These are phyloP conservation scores for Backusella australiensis DNA, from an alignment of 192 early-diverging fungal species.

Conservation along the genomic window DNA sequence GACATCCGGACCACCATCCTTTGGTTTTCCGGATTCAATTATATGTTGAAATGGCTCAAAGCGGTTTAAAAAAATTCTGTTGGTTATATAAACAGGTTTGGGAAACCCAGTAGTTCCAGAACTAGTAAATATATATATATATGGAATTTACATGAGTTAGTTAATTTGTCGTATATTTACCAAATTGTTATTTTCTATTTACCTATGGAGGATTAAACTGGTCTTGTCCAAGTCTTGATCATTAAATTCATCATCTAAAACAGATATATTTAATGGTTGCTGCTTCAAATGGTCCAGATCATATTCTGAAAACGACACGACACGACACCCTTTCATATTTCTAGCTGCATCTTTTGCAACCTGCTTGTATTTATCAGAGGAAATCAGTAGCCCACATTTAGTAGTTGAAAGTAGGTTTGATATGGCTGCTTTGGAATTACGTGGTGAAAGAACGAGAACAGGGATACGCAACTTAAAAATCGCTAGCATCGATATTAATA, in stretches of 20 bases:
- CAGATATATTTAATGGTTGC: background rate
- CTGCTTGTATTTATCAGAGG: background rate
- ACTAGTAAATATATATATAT: background rate
- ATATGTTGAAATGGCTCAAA: background rate
- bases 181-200: background rate
- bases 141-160: too few relatives aligned
- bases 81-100: background rate
- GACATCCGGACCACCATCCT: background rate
- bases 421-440: slow-evolving; percentile 5
- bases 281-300: background rate
- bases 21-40: background rate
- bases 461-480: slow-evolving; percentile 9
- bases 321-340: background rate
- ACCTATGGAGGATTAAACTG: background rate
- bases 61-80: background rate
- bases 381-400: background rate
- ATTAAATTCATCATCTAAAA: background rate
- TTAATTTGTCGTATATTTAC: too few relatives aligned
- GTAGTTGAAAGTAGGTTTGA: background rate
- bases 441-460: background rate
- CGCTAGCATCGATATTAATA: background rate
- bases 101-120: slow-evolving; percentile 8
- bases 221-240: background rate
- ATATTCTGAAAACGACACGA: background rate
- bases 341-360: background rate